Percentiles rank a stretch among this genome's conserved stretches.
These are phyloP conservation scores for Pleurotus salmoneostramineus DNA, from an alignment of 768 basidiomycete genomes.

Conservation along the genomic window DNA sequence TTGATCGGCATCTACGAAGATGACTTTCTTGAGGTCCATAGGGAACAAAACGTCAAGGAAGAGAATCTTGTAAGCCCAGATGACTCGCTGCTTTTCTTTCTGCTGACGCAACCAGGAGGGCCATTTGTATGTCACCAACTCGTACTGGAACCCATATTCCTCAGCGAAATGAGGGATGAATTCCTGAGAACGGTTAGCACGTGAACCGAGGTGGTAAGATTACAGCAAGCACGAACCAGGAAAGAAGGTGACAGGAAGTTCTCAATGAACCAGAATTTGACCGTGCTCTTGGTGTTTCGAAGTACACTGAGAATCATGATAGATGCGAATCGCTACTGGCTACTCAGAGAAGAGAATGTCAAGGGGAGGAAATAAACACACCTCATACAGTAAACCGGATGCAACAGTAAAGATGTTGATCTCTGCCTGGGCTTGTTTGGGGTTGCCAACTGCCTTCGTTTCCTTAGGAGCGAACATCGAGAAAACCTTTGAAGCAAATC, in stretches of 20 bases:
- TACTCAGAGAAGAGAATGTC: conserved; percentile 6
- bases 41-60: conserved; percentile 99
- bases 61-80: conserved; percentile 99
- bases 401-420: conserved; percentile 99
- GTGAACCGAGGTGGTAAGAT: not conserved
- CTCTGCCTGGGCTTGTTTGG: conserved; percentile 61
- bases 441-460: conserved; percentile 11
- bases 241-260: conserved; percentile 99
- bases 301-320: conserved; percentile 98
- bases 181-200: conserved; percentile 46
- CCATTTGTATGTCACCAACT: conserved; percentile 99
- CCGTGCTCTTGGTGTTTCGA: conserved; percentile 87
- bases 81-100: conserved; percentile 96
- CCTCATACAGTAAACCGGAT: conserved; percentile 95
- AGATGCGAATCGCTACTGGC: conserved; percentile 81
- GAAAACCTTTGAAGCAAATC: conserved; percentile 14
- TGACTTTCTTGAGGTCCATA: conserved; percentile 97
- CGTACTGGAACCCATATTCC: conserved; percentile 93
- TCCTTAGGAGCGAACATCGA: conserved; percentile 15
- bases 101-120: conserved; percentile 97
- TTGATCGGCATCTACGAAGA: conserved; percentile 97
- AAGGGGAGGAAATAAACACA: conserved; percentile 23
- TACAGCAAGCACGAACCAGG: conserved; percentile 49
- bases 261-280: conserved; percentile 99
- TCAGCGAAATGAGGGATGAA: conserved; percentile 91